Base-by-base conservation (phyloP, 1,284 basidiomycete genomes). In the Boletus semigastroideus region DNA sequence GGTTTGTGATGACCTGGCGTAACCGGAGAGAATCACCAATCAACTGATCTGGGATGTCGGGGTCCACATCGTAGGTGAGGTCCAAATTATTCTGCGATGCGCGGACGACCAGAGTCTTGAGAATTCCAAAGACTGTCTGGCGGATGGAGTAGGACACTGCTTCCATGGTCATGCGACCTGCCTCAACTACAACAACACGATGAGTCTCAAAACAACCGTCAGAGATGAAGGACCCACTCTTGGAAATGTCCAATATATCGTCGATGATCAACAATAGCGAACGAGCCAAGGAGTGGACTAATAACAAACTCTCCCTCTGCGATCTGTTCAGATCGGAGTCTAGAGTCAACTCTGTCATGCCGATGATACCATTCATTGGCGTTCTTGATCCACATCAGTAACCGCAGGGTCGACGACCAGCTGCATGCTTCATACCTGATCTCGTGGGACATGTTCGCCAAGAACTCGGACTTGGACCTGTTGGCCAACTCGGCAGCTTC, bases 91-190 rank as follows among this genome's bases (percentile, higher is more conserved):
- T 97, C 72, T 99, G 96, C 7, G 95, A 93, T 0, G 97, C 97
- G 51, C 96, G 94, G 43, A 98, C 95, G 62, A 98, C 96, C 43
- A 99, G 83, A 2, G 96, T 98, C 78, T 99, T 99, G 70, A 99
- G 84, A 49, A 99, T 97, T 34, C 93, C 93, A 67, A 98, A 99
- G 47, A 98, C 93, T 10, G 94, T 97, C 61, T 95, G 88, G 30
- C 97, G 90, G 30, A 98, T 81, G n/a, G 95, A 98, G 75, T 96
- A 99, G 0, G 95, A 92, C 34, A 98, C 95, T 54, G 95, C 91
- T 71, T 99, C 97, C 86, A 99, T 98, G 4, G 94, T 98, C 97
- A 99, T 99, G 19, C 97, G 87, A 54, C 97, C 97, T 42, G 96
- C 96, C 74, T 99, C 96, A 63, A 96, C 93, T 96, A 59, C 28